Percentiles rank a stretch among this genome's conserved stretches.
phyloP scores from a whole-genome alignment of 78 protist species.

The Dictyostelium firmibasis region DNA sequence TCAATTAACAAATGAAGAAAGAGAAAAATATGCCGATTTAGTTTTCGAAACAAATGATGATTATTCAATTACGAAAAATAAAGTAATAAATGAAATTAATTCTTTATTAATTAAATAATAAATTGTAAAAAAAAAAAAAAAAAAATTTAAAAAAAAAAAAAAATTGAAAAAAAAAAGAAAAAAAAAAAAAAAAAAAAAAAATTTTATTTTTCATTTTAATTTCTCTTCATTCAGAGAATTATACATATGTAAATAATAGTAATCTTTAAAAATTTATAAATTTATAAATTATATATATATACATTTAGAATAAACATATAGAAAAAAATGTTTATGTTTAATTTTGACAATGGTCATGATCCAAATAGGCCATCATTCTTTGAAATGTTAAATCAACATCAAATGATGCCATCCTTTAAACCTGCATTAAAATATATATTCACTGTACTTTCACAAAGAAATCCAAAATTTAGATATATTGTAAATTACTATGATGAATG shows the following conservation, averaged over 20 bases:
- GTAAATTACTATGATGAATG: slow-evolving; percentile 78
- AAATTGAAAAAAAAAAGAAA: background rate
- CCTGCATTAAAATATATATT: slow-evolving; percentile 81
- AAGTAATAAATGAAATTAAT: slow-evolving; percentile 23
- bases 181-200: background rate
- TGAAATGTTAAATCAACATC: slow-evolving; percentile 81
- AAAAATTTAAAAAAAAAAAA: background rate
- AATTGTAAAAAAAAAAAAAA: background rate
- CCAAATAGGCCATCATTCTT: slow-evolving; percentile 83
- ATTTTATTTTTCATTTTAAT: background rate
- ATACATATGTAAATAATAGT: too few relatives aligned
- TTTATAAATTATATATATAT: background rate
- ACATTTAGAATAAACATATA: background rate
- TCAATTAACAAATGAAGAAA: slow-evolving; percentile 57
- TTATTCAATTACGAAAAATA: slow-evolving; percentile 11
- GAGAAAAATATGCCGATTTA: slow-evolving; percentile 40
- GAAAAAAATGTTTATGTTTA: slow-evolving; percentile 48
- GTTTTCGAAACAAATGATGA: slow-evolving; percentile 56
- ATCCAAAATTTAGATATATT: slow-evolving; percentile 40
- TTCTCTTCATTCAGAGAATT: too few relatives aligned
- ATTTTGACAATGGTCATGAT: slow-evolving; percentile 66
- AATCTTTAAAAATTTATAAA: background rate
- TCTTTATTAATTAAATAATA: background rate
- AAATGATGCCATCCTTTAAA: slow-evolving; percentile 84
- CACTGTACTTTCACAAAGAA: slow-evolving; percentile 65